phyloP scores from a whole-genome alignment of 805 yeast species.

The Jamesozyma gamospora region DNA sequence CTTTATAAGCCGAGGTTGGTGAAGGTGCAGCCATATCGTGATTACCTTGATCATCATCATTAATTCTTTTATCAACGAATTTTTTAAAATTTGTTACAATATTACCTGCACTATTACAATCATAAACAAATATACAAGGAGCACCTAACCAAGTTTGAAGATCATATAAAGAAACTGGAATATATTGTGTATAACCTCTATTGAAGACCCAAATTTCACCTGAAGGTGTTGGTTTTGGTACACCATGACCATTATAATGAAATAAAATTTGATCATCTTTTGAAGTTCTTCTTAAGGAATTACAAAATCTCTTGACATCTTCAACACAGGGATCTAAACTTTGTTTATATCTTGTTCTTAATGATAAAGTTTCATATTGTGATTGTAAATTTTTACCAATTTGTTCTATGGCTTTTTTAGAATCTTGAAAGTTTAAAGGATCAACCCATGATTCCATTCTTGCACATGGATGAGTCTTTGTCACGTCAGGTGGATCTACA shows the following conservation, averaged over 20 bases:
- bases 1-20: constrained; percentile 47
- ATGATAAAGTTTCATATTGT: constrained; percentile 81
- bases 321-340: constrained; percentile 92
- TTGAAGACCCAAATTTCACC: constrained; percentile 99
- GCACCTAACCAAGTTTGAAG: constrained; percentile 97
- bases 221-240: constrained; percentile 89
- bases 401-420: constrained; percentile 82
- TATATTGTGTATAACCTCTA: constrained; percentile 93
- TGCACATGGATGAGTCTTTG: constrained; percentile 89
- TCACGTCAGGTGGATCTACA: constrained; percentile 94
- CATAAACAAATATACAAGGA: constrained; percentile 90
- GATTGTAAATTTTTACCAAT: constrained; percentile 81
- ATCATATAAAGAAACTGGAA: constrained; percentile 91
- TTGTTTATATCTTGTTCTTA: constrained; percentile 83
- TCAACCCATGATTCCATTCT: constrained; percentile 89
- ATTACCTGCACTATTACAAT: constrained; percentile 90
- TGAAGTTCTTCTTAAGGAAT: constrained; percentile 78
- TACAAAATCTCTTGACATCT: constrained; percentile 85
- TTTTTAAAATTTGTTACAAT: constrained; percentile 81
- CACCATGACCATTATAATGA: constrained; percentile 98
- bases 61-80: constrained; percentile 81
- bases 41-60: constrained; percentile 62
- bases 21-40: constrained; percentile 36
- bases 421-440: constrained; percentile 69
- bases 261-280: constrained; percentile 88